These are phyloP conservation scores for Phytophthora uliginosa DNA, from an alignment of 352 stramenopile genomes.

Conservation along the genomic window DNA sequence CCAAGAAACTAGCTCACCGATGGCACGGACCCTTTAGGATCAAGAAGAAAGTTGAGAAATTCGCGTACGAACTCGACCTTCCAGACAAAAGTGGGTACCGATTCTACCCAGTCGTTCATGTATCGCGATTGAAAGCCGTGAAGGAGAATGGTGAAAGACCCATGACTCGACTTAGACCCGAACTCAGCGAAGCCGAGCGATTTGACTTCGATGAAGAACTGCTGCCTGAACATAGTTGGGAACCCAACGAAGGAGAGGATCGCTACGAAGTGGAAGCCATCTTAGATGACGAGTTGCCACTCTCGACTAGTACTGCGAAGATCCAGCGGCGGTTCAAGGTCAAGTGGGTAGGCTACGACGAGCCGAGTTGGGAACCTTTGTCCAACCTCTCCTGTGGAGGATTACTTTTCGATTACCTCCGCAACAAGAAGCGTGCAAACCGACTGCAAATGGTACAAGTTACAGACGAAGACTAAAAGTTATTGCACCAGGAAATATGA, in stretches of 20 bases:
- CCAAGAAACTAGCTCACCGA: background rate
- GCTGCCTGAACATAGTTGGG: background rate
- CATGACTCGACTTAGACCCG: background rate
- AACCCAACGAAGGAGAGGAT: background rate
- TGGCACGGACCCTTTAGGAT: background rate
- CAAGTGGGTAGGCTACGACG: background rate
- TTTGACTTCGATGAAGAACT: background rate
- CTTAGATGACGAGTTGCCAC: background rate
- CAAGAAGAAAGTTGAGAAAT: background rate
- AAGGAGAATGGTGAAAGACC: background rate
- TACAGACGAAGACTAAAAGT: too few relatives aligned
- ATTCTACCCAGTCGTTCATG: background rate
- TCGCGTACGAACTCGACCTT: background rate
- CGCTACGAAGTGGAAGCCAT: background rate
- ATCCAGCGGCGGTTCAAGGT: background rate
- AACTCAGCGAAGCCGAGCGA: background rate
- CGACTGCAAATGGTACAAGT: background rate
- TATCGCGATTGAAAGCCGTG: background rate
- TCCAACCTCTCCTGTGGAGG: too few relatives aligned
- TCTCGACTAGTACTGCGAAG: background rate
- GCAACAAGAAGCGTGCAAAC: too few relatives aligned
- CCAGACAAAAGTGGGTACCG: background rate
- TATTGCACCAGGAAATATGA: too few relatives aligned
- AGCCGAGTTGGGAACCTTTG: background rate
- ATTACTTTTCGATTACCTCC: too few relatives aligned